Base-by-base conservation (phyloP, 345 rosid genomes). In the Bruguiera parviflora region DNA sequence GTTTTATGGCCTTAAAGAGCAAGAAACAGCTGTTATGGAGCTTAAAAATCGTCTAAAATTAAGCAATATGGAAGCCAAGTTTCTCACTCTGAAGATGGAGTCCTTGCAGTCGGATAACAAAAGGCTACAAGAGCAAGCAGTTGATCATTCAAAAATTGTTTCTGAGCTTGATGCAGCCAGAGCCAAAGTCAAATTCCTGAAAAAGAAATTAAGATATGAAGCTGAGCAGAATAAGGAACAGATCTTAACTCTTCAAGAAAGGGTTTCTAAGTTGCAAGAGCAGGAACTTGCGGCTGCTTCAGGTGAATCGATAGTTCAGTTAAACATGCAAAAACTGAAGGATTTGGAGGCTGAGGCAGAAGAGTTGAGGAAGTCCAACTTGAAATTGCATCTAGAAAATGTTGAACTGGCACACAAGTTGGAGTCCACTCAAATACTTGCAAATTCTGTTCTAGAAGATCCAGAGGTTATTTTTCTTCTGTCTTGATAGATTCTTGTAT, bases 1-100 rank as follows among this genome's bases (percentile, higher is more conserved):
- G 75, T 95, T 83, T 63, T 91, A 95, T 63, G 96, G 96, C 31
- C 89, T 87, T 20, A 92, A 90, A 73, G 96, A 91, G 74, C 95
- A 89, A 73, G 92, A 89, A 79, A 65, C 88, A 9, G 80, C 86
- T 22, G 85, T 84, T 8, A 74, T 80, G 80, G 99, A 95, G 80
- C 87, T 95, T 37, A 85, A 91, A 62, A 95, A 91, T 80, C 87
- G 89, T 32, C 64, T 95, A 76, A 92, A 88, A 79, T 71, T 88
- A 61, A 89, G 82, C 64, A 84, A 80, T 58, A 77, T 87, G 88
- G 96, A 95, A 81, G 83, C 86, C 58, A 87, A 84, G 80, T 84
- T 89, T 63, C 82, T 89, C 60, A 74, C 72, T 27, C 78, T 85
- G 11, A 95, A 88, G 83, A 95, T 95, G 6, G 87, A 92, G 68